phyloP scores from a whole-genome alignment of 345 rosid genomes.

The Schrenkiella parvula region DNA sequence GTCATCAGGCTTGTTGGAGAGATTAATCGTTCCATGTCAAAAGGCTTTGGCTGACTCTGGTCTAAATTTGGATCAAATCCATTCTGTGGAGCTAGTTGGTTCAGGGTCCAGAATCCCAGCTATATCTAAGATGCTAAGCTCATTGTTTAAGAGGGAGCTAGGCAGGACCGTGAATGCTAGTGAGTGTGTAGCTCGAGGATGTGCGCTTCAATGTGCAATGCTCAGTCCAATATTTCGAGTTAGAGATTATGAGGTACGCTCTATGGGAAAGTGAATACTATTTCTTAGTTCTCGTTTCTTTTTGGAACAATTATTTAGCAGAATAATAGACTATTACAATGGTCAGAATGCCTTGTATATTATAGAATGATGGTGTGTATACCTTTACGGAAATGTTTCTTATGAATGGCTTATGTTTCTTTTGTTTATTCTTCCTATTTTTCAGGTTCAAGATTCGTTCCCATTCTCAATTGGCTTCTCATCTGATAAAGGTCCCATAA shows the following conservation, averaged over 20 bases:
- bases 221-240: constrained; percentile 60
- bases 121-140: constrained; percentile 42
- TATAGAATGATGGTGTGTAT: neutral
- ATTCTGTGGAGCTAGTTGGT: constrained; percentile 67
- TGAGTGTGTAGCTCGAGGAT: constrained; percentile 68
- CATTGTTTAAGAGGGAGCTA: constrained; percentile 50
- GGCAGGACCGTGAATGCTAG: constrained; percentile 64
- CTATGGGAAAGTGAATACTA: neutral
- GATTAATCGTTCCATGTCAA: constrained; percentile 46
- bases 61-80: constrained; percentile 43
- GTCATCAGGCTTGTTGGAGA: constrained; percentile 47
- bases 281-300: neutral
- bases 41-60: constrained; percentile 60
- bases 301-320: neutral
- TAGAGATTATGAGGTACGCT: constrained; percentile 53
- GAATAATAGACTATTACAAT: neutral
- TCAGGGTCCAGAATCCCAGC: constrained; percentile 71
- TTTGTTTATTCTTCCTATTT: constrained; percentile 18
- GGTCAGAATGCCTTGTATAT: neutral
- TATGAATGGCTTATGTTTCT: constrained; percentile 10
- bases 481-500: constrained; percentile 53
- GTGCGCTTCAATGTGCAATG: constrained; percentile 78
- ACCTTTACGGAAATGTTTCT: neutral
- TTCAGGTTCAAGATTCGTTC: constrained; percentile 77
- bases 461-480: constrained; percentile 70